Evolutionary conservation across 129 eudicot genomes (phyloP).

Genomic region (Erigeron canadensis): DNA sequence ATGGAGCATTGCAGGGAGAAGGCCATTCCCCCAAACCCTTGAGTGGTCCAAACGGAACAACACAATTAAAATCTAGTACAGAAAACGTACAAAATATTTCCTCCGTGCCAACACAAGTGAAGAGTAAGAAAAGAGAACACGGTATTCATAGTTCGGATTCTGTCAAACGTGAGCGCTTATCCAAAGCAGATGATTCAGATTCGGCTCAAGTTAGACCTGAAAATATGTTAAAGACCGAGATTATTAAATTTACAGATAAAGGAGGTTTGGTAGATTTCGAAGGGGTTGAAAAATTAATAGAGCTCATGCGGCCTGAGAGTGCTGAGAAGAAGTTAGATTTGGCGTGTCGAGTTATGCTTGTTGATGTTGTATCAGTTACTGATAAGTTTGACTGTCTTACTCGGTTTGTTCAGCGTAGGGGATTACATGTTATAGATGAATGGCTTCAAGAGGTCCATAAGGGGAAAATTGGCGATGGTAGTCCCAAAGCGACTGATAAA

Average conservation of each 20-base stretch:
- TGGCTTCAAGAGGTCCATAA: constrained; percentile 95
- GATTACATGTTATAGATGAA: constrained; percentile 59
- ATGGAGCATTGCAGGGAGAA: constrained; percentile 68
- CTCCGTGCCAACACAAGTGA: constrained; percentile 55
- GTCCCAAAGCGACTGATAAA: constrained; percentile 62
- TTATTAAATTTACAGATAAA: constrained; percentile 76
- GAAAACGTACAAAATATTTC: constrained; percentile 67
- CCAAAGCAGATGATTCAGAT: constrained; percentile 64
- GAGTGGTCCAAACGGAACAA: constrained; percentile 45
- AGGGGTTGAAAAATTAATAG: constrained; percentile 56
- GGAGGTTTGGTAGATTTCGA: constrained; percentile 61
- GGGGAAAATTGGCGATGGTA: constrained; percentile 72
- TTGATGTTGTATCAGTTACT: constrained; percentile 72
- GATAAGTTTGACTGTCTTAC: constrained; percentile 58
- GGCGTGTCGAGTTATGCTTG: constrained; percentile 50
- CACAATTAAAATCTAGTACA: constrained; percentile 62
- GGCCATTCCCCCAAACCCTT: constrained; percentile 79
- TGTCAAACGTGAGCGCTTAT: constrained; percentile 50
- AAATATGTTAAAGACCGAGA: constrained; percentile 54
- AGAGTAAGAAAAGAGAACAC: constrained; percentile 82
- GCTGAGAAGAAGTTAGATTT: constrained; percentile 47
- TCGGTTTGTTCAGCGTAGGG: constrained; percentile 60
- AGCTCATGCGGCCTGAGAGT: constrained; percentile 54
- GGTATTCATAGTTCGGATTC: constrained; percentile 48
- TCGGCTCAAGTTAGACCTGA: constrained; percentile 53